Evolutionary conservation across 208 protist species (phyloP).

Genomic region (Acanthamoeba royreba): DNA sequence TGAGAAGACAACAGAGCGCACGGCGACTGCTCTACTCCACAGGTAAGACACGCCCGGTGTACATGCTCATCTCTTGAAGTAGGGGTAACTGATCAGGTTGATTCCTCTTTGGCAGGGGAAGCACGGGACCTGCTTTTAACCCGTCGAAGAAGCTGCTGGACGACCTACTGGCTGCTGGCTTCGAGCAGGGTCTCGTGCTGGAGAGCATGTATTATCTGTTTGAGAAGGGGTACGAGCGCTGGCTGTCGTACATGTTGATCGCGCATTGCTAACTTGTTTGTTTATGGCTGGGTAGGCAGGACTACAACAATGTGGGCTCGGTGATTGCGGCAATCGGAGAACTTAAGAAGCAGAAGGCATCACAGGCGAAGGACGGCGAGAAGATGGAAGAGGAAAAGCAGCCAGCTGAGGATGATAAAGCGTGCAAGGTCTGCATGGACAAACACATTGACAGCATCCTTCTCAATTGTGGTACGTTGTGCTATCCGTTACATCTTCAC

Average conservation of each 20-base stretch:
- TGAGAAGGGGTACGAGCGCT: neutral
- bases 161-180: neutral
- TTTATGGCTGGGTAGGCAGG: neutral
- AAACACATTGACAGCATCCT: neutral
- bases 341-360: neutral
- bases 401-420: neutral
- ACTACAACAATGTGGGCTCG: neutral
- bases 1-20: neutral
- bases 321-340: constrained; percentile 8
- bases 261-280: neutral
- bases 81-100: neutral
- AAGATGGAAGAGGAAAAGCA: neutral
- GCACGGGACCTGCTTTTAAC: neutral
- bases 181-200: neutral
- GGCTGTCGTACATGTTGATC: neutral
- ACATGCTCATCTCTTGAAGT: too few relatives aligned
- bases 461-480: neutral
- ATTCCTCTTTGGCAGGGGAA: neutral
- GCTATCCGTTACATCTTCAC: neutral
- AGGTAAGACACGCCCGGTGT: neutral
- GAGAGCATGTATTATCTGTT: constrained; percentile 5
- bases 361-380: neutral
- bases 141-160: neutral
- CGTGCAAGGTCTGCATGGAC: constrained; percentile 8
- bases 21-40: neutral